Conservation (phyloP, 257 asterid species). For the Cruciata laevipes region DNA sequence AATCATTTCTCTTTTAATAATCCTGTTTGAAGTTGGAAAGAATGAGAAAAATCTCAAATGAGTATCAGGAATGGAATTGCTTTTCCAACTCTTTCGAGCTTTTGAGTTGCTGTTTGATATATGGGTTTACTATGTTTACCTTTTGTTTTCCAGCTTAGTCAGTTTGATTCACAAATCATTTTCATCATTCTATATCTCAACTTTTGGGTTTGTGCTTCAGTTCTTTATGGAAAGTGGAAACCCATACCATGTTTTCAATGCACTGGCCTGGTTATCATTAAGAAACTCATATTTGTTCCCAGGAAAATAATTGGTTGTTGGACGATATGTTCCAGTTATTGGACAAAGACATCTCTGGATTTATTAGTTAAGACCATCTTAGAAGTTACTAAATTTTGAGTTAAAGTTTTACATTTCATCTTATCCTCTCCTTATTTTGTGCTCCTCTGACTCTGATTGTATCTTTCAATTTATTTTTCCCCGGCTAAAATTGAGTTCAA, state of each 20-base stretch:
- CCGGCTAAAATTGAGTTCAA: background rate
- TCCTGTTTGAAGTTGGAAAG: background rate
- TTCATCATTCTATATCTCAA: background rate
- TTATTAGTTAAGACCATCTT: background rate
- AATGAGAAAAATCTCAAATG: background rate
- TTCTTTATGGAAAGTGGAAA: background rate
- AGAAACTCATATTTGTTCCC: background rate
- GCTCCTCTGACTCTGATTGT: conserved; percentile 4
- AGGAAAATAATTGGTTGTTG: background rate
- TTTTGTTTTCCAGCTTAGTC: background rate
- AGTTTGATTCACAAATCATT: background rate
- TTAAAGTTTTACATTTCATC: background rate
- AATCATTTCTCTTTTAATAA: background rate
- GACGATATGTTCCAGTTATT: background rate
- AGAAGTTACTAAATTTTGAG: background rate
- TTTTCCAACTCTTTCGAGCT: background rate
- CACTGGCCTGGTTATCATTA: background rate
- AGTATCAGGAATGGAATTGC: background rate
- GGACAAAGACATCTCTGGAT: background rate
- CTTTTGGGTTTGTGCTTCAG: background rate
- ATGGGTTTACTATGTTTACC: background rate
- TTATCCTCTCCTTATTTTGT: background rate
- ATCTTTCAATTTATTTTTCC: background rate
- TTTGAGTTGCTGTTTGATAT: background rate
- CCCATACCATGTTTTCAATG: background rate